These are phyloP conservation scores for Epichloe baconii DNA, from an alignment of 2,329 filamentous ascomycete genomes.

Conservation along the genomic window DNA sequence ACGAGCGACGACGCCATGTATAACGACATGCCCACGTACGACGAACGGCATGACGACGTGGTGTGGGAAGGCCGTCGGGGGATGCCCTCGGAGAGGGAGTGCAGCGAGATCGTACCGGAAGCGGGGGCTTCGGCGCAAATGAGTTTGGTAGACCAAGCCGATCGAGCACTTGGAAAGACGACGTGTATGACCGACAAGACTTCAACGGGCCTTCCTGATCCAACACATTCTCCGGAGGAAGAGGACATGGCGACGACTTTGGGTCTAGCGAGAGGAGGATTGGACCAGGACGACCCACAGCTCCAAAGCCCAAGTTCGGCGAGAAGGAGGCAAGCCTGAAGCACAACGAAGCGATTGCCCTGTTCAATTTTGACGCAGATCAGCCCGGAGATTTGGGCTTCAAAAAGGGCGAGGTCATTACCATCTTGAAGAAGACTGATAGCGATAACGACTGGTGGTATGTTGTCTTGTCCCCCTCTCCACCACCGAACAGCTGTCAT, in stretches of 20 bases:
- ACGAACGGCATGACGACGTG: slow-evolving; percentile 67
- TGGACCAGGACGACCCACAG: slow-evolving; percentile 66
- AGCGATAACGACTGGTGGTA: slow-evolving; percentile 93
- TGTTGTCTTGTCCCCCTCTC: slow-evolving; percentile 18
- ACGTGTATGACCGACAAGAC: slow-evolving; percentile 52
- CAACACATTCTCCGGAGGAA: slow-evolving; percentile 34
- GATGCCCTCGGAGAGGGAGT: slow-evolving; percentile 56
- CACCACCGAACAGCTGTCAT: not conserved
- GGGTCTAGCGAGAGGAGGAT: slow-evolving; percentile 23
- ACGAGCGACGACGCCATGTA: slow-evolving; percentile 58
- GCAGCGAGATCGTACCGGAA: slow-evolving; percentile 20
- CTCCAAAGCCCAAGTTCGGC: slow-evolving; percentile 77
- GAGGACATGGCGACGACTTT: slow-evolving; percentile 36
- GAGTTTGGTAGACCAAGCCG: slow-evolving; percentile 46
- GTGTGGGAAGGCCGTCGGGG: slow-evolving; percentile 71
- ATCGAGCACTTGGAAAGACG: slow-evolving; percentile 62
- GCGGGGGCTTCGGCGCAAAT: slow-evolving; percentile 26
- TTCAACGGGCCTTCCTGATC: slow-evolving; percentile 32
- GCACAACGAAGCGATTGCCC: slow-evolving; percentile 73
- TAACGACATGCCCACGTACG: slow-evolving; percentile 87
- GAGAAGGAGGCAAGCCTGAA: slow-evolving; percentile 41
- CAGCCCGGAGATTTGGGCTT: slow-evolving; percentile 87
- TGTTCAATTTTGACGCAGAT: slow-evolving; percentile 90
- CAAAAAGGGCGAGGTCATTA: slow-evolving; percentile 95
- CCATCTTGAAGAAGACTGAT: slow-evolving; percentile 85